Percentiles rank a stretch among this genome's conserved stretches.
These are phyloP conservation scores for Halophytophthora polymorphica DNA, from an alignment of 352 stramenopile species.

Conservation along the genomic window DNA sequence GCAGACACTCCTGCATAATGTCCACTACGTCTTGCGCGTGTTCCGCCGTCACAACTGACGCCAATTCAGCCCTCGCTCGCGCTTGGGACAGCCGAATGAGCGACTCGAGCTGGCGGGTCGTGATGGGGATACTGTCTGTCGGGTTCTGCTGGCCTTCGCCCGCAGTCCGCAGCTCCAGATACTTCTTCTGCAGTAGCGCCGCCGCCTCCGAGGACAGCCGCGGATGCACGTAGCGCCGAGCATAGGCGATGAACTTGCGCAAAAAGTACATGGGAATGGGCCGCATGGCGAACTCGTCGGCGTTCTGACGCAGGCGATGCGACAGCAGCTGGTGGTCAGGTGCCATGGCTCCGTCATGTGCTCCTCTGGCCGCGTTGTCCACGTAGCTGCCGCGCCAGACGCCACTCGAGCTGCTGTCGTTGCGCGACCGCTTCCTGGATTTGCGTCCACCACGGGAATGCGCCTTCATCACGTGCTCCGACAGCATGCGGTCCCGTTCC, in stretches of 20 bases:
- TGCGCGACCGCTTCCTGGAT: slow-evolving; percentile 30
- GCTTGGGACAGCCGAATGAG: slow-evolving; percentile 90
- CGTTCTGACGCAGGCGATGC: slow-evolving; percentile 53
- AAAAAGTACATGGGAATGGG: slow-evolving; percentile 83
- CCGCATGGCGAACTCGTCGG: slow-evolving; percentile 37
- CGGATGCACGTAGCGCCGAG: slow-evolving; percentile 93
- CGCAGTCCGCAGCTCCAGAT: slow-evolving; percentile 82
- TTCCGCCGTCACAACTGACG: slow-evolving; percentile 90
- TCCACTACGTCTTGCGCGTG: slow-evolving; percentile 97
- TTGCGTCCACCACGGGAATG: slow-evolving; percentile 45
- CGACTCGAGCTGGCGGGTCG: slow-evolving; percentile 96
- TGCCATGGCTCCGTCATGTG: slow-evolving; percentile 11
- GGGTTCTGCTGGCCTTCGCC: slow-evolving; percentile 43
- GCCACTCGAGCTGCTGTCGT: slow-evolving; percentile 5
- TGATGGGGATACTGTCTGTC: slow-evolving; percentile 84
- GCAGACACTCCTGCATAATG: slow-evolving; percentile 93
- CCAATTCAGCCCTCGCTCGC: slow-evolving; percentile 92
- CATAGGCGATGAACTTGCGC: slow-evolving; percentile 97
- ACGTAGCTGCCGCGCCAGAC: slow-evolving; percentile 24
- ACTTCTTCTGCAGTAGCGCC: slow-evolving; percentile 83
- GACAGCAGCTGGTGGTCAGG: slow-evolving; percentile 30
- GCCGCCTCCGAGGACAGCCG: slow-evolving; percentile 60
- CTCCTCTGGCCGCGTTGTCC: slow-evolving; percentile 12
- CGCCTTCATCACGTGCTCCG: slow-evolving; percentile 94
- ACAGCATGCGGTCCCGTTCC: slow-evolving; percentile 91